phyloP scores from a whole-genome alignment of 768 basidiomycete genomes.

The Leccinum imitatum region DNA sequence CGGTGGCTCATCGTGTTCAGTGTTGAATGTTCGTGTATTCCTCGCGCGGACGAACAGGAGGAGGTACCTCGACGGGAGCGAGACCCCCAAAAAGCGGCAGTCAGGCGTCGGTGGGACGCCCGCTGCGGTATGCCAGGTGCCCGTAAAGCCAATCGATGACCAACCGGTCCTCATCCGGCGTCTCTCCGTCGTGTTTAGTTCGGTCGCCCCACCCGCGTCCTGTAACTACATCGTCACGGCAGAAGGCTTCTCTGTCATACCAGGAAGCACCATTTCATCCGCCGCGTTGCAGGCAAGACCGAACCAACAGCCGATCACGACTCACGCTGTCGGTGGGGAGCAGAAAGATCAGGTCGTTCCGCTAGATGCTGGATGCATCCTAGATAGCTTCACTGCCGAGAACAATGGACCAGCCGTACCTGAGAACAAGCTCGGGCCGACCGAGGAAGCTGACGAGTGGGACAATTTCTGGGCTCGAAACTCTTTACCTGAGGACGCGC shows the following conservation, averaged over 20 bases:
- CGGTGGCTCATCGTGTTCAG: too few relatives aligned
- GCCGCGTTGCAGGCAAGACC: slow-evolving; percentile 1
- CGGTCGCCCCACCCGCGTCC: slow-evolving; percentile 52
- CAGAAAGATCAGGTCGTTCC: slow-evolving; percentile 31
- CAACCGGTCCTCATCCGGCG: slow-evolving; percentile 61
- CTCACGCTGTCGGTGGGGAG: neutral
- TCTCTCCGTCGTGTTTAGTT: slow-evolving; percentile 77
- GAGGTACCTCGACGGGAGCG: slow-evolving; percentile 47
- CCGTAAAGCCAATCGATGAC: slow-evolving; percentile 32
- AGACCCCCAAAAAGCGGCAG: slow-evolving; percentile 27
- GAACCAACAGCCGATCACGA: slow-evolving; percentile 11
- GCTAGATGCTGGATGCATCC: slow-evolving; percentile 42
- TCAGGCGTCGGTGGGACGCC: slow-evolving; percentile 10
- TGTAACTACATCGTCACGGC: slow-evolving; percentile 75
- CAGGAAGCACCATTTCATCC: slow-evolving; percentile 21
- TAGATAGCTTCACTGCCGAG: slow-evolving; percentile 25
- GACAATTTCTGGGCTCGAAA: slow-evolving; percentile 46
- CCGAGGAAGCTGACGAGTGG: slow-evolving; percentile 44
- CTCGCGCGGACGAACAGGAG: slow-evolving; percentile 67
- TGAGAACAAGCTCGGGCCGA: slow-evolving; percentile 26
- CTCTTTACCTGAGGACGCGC: slow-evolving; percentile 40
- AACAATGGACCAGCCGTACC: slow-evolving; percentile 25
- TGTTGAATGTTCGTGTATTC: slow-evolving; percentile 84
- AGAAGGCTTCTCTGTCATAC: slow-evolving; percentile 49
- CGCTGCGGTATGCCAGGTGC: neutral